Evolutionary conservation across 257 asterid genomes (phyloP).

Genomic region (Solanum okadae): DNA sequence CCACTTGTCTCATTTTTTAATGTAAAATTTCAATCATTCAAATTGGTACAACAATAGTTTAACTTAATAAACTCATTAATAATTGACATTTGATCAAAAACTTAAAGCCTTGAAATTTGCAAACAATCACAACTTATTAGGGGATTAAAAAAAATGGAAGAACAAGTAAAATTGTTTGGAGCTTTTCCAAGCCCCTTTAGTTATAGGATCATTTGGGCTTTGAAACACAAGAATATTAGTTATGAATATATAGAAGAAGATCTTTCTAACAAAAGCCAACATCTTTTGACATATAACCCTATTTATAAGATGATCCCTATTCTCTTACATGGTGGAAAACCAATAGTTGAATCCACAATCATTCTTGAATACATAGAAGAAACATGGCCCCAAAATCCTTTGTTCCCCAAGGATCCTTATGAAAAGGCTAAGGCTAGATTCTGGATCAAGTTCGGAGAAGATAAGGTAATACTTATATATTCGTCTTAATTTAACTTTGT

Average conservation of each 20-base stretch:
- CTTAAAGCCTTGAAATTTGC: neutral
- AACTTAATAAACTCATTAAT: neutral
- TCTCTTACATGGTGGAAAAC: slow-evolving; percentile 12
- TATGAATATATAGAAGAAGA: slow-evolving; percentile 20
- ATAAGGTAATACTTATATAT: neutral
- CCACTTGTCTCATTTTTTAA: neutral
- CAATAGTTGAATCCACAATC: slow-evolving; percentile 16
- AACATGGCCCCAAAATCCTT: slow-evolving; percentile 18
- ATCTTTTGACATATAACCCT: slow-evolving; percentile 12
- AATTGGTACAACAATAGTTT: neutral
- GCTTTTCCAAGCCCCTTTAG: slow-evolving; percentile 14
- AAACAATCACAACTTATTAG: neutral
- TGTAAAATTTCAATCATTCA: neutral
- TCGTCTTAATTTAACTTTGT: neutral
- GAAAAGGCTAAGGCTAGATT: slow-evolving; percentile 19
- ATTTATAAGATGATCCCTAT: slow-evolving; percentile 17
- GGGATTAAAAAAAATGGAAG: neutral
- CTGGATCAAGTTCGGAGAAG: slow-evolving; percentile 12
- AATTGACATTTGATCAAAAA: neutral
- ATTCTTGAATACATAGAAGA: slow-evolving; percentile 28
- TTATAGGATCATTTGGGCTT: slow-evolving; percentile 15
- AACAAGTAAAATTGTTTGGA: slow-evolving; percentile 14
- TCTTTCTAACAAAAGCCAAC: slow-evolving; percentile 12
- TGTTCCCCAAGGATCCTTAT: slow-evolving; percentile 7
- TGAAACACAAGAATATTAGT: slow-evolving; percentile 10